Conservation (phyloP, 2,329 filamentous ascomycete species). For the Didymella exigua region DNA sequence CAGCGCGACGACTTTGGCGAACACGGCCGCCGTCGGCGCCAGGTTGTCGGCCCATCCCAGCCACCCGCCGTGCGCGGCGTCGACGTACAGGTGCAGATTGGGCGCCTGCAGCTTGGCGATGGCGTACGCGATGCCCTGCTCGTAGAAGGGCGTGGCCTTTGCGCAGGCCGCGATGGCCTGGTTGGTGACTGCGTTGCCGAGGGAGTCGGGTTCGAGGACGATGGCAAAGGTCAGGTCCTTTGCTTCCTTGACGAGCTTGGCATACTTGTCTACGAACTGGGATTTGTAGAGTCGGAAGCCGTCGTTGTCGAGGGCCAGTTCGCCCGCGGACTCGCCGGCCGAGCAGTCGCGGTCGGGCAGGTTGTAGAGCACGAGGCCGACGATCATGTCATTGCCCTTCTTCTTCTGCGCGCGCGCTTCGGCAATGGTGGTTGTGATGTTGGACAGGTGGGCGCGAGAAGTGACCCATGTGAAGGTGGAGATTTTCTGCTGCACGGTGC, state of each 20-base stretch:
- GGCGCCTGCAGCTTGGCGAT: constrained; percentile 37
- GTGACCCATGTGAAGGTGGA: constrained; percentile 39
- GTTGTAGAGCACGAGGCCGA: constrained; percentile 75
- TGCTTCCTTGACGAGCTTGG: constrained; percentile 29
- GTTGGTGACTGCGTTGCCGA: constrained; percentile 40
- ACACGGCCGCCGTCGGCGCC: constrained; percentile 32
- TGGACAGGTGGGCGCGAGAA: constrained; percentile 25
- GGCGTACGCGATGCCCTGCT: constrained; percentile 39
- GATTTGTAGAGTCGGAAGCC: constrained; percentile 35
- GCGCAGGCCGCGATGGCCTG: constrained; percentile 30
- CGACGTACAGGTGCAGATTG: constrained; percentile 38
- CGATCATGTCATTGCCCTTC: constrained; percentile 27
- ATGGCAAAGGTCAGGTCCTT: constrained; percentile 38
- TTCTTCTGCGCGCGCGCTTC: constrained; percentile 31
- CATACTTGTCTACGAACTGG: constrained; percentile 37
- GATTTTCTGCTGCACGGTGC: constrained; percentile 33
- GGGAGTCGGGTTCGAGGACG: constrained; percentile 36
- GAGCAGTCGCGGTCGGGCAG: constrained; percentile 91
- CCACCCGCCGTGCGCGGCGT: constrained; percentile 40
- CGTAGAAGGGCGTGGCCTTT: constrained; percentile 33
- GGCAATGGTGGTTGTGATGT: constrained; percentile 28
- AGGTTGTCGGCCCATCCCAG: constrained; percentile 40
- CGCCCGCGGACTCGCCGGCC: constrained; percentile 76
- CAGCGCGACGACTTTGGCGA: constrained; percentile 30
- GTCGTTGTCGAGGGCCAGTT: constrained; percentile 72